Conservation (phyloP, 2,329 filamentous ascomycete species). For the Metarhizium sp. region DNA sequence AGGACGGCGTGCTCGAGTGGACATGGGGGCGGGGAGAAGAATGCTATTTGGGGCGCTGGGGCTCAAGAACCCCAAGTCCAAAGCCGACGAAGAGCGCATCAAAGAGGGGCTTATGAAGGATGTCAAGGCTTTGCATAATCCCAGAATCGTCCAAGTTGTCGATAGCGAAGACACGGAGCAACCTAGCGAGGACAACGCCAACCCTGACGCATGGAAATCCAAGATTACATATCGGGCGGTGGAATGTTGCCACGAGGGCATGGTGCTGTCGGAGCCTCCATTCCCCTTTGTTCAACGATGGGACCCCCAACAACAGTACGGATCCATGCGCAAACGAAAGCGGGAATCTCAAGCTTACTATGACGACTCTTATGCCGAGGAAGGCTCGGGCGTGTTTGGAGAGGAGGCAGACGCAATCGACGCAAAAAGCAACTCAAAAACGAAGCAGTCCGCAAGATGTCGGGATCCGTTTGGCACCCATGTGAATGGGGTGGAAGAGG, state of each 20-base stretch:
- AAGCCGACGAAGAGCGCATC: constrained; percentile 56
- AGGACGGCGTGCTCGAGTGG: constrained; percentile 14
- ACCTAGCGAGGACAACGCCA: constrained; percentile 20
- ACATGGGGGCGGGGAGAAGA: constrained; percentile 53
- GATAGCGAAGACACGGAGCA: constrained; percentile 8
- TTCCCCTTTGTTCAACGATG: constrained; percentile 87
- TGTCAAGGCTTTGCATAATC: constrained; percentile 31
- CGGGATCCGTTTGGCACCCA: background rate
- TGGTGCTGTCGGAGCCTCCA: constrained; percentile 65
- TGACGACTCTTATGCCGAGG: constrained; percentile 18
- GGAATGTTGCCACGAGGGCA: constrained; percentile 67
- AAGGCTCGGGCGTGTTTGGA: constrained; percentile 19
- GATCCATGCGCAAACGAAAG: constrained; percentile 39
- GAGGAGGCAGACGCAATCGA: constrained; percentile 14
- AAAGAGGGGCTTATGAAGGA: constrained; percentile 50
- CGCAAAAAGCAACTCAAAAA: background rate
- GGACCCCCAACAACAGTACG: constrained; percentile 61
- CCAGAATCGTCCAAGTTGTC: constrained; percentile 17
- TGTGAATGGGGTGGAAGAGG: constrained; percentile 10
- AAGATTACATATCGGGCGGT: constrained; percentile 70
- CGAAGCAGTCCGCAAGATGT: background rate
- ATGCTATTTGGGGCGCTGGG: constrained; percentile 66
- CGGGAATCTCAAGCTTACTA: constrained; percentile 27
- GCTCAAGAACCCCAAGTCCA: constrained; percentile 56
- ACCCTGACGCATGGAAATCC: constrained; percentile 59